These are phyloP conservation scores for Betula pendula DNA, from an alignment of 306 rosid species.

Conservation along the genomic window DNA sequence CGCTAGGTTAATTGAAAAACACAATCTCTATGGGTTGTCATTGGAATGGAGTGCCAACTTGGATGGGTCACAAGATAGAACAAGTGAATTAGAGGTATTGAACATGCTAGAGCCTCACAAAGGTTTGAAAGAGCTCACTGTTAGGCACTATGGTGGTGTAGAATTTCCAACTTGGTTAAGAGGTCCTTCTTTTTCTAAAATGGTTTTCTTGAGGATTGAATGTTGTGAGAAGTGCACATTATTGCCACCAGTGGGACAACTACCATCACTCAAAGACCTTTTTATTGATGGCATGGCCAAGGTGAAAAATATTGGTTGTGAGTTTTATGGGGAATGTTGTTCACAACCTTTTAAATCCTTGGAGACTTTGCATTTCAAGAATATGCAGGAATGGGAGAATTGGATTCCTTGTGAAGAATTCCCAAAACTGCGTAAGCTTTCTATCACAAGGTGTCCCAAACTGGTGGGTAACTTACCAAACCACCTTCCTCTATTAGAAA, in stretches of 20 bases:
- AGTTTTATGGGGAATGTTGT: neutral
- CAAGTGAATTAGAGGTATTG: neutral
- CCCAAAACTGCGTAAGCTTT: neutral
- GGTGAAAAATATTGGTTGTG: neutral
- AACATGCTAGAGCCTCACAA: neutral
- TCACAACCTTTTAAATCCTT: neutral
- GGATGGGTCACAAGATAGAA: neutral
- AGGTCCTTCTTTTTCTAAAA: neutral
- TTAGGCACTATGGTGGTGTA: neutral
- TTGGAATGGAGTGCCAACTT: neutral
- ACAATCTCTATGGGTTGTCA: neutral
- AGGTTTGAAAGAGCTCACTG: neutral
- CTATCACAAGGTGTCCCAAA: neutral
- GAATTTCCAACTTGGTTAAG: constrained; percentile 6
- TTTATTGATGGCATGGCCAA: neutral
- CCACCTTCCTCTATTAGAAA: neutral
- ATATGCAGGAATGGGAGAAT: neutral
- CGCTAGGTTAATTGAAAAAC: neutral
- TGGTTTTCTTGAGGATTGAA: neutral
- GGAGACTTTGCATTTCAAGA: neutral
- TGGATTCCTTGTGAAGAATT: neutral
- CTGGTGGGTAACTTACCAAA: neutral
- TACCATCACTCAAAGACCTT: neutral
- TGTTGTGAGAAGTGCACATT: neutral
- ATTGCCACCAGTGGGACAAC: neutral